phyloP scores from a whole-genome alignment of 129 eudicot genomes.

The Kitagawia praeruptora region DNA sequence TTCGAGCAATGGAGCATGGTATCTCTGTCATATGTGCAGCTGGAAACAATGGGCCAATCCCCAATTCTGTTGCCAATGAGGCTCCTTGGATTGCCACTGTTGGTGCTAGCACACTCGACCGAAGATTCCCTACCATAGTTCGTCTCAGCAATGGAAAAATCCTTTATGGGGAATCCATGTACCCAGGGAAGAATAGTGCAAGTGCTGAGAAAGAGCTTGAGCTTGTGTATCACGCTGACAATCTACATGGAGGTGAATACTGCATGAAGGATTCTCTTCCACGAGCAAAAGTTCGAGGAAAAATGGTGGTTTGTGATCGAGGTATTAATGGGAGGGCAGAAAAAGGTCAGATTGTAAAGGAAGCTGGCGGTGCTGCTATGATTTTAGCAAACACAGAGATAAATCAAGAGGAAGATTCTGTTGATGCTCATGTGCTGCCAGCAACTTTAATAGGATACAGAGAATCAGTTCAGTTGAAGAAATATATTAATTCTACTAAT shows the following conservation, averaged over 20 bases:
- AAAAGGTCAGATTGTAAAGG: constrained; percentile 74
- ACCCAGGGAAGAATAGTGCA: constrained; percentile 54
- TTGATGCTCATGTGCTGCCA: constrained; percentile 80
- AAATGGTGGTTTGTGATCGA: constrained; percentile 85
- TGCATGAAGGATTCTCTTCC: constrained; percentile 85
- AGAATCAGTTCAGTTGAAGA: constrained; percentile 50
- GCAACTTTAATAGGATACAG: constrained; percentile 71
- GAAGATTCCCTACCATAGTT: constrained; percentile 76
- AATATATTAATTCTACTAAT: constrained; percentile 57
- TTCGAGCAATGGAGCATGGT: constrained; percentile 88
- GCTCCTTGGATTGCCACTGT: constrained; percentile 96
- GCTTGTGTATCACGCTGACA: constrained; percentile 49
- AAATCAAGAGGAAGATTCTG: constrained; percentile 83
- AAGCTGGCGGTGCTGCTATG: constrained; percentile 90
- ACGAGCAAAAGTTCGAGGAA: constrained; percentile 52
- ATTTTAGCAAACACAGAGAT: constrained; percentile 71
- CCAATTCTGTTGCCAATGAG: constrained; percentile 79
- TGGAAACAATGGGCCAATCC: constrained; percentile 79
- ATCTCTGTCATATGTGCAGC: constrained; percentile 89
- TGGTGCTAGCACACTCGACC: constrained; percentile 88
- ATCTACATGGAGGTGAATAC: constrained; percentile 52
- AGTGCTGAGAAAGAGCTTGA: constrained; percentile 40
- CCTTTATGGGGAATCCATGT: constrained; percentile 84
- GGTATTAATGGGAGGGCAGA: constrained; percentile 89
- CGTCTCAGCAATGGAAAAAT: constrained; percentile 45